Percentiles rank a stretch among this genome's conserved stretches.
Evolutionary conservation across 805 yeast genomes (phyloP).

Genomic region (Diddensiella transvaalensis): DNA sequence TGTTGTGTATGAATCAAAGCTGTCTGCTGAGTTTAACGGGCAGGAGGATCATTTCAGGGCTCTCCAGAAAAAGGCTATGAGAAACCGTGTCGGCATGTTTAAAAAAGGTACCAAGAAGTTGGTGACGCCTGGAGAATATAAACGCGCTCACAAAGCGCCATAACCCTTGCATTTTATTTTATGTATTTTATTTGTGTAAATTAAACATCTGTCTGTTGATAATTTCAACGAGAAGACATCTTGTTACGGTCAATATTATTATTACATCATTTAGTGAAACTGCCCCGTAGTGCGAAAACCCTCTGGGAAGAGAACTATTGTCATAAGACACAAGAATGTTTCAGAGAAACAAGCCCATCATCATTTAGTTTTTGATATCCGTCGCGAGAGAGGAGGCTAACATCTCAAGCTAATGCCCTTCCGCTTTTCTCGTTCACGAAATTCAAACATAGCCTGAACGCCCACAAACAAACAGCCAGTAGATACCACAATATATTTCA

Average conservation of each 20-base stretch:
- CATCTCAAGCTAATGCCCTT: conserved; percentile 81
- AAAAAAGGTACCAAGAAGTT: conserved; percentile 41
- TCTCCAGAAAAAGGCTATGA: conserved; percentile 60
- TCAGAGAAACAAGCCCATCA: too few relatives aligned
- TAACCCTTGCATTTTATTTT: neutral
- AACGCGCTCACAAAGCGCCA: conserved; percentile 32
- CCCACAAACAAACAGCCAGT: conserved; percentile 72
- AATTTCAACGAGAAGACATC: too few relatives aligned
- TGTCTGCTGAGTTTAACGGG: conserved; percentile 83
- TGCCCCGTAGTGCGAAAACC: too few relatives aligned
- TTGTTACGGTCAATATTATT: too few relatives aligned
- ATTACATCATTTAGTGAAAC: too few relatives aligned
- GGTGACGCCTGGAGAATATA: conserved; percentile 78
- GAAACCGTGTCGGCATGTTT: conserved; percentile 66
- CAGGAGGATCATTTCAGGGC: conserved; percentile 54
- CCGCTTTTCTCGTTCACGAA: conserved; percentile 81
- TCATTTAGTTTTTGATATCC: neutral
- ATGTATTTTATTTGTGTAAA: neutral
- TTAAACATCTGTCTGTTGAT: too few relatives aligned
- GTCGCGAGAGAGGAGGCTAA: too few relatives aligned
- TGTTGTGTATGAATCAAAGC: conserved; percentile 79
- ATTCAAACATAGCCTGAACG: conserved; percentile 90
- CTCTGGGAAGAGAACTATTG: neutral
- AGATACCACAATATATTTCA: conserved; percentile 55
- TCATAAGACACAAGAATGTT: too few relatives aligned